Base-by-base conservation (phyloP, 164 flowering plant species). In the Taxillus chinensis region DNA sequence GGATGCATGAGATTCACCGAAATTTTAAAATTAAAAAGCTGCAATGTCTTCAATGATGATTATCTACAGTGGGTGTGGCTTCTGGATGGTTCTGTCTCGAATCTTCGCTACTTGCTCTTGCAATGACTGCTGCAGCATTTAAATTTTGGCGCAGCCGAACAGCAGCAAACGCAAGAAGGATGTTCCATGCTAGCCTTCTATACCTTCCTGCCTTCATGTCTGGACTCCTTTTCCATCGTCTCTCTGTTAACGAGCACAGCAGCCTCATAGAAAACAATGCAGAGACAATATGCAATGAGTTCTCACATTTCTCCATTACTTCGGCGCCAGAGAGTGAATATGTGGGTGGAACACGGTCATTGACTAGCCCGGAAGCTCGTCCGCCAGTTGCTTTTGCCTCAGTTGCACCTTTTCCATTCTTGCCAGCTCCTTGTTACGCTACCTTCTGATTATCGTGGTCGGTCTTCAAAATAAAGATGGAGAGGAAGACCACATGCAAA, bases 161-260 rank as follows among this genome's bases (percentile, higher is more conserved):
- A 0, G 66, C 69, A 10, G 73, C 83, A 57, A 85, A 64, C 58
- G 95, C 96, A 1, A 75, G 90, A 70, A 80, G 75, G 67, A 92
- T 92, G 98, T 90, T 92, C 66, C 86, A 81, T 76, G 93, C 92
- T 15, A 92, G 98, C 75, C 92, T 92, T 59, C 73, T 92, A 37
- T 91, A 85, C 74, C 96, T 91, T 63, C 98, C 96, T 5, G 83
- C 87, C 38, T 89, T 89, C 59, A 91, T 91, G 98, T 77, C 87
- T 11, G 95, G 98, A 40, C 74, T 89, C 43, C 68, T 92, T n/a
- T 57, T 90, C 63, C 97, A 92, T 66, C 90, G 95, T 7, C 61
- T 71, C 16, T 67, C 84, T 4, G 80, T 80, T 50, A 63, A 76
- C 40, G 62, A 82, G 38, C 75, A 74, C 55, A 14, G 17, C 59